A percentile compares a stretch with the other conserved stretches of the same genome.
Evolutionary conservation across 164 flowering plant genomes (phyloP).

Genomic region (grape (Vitis vinifera)): DNA sequence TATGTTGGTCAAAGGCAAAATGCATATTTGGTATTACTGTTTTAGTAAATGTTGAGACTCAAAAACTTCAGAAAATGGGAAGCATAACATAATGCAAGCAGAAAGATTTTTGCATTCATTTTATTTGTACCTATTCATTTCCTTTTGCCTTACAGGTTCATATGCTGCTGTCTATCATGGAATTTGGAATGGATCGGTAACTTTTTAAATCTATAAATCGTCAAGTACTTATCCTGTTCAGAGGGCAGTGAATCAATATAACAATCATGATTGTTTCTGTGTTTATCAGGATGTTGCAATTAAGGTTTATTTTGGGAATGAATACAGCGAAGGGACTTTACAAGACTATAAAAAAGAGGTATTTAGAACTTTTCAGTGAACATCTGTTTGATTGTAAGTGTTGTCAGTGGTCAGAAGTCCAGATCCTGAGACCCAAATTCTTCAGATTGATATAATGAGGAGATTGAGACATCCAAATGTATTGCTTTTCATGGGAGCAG

Average conservation of each 20-base stretch:
- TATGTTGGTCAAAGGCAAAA: no score
- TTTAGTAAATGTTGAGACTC: no score
- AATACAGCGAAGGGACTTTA: constrained; percentile 54
- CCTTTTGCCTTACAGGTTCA: constrained; percentile 50
- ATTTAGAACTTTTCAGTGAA: background rate
- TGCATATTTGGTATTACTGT: no score
- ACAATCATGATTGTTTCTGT: constrained; percentile 1
- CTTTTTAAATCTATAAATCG: constrained; percentile 1
- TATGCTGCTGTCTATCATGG: constrained; percentile 76
- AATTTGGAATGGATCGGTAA: constrained; percentile 86
- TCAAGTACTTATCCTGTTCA: background rate
- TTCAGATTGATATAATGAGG: constrained; percentile 72
- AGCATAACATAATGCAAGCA: no score
- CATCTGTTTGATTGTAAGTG: background rate
- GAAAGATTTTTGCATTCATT: no score
- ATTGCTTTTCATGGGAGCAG: constrained; percentile 89
- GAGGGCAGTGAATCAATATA: background rate
- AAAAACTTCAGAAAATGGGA: no score
- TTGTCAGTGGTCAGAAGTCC: background rate
- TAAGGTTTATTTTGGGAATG: constrained; percentile 58
- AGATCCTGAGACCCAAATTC: background rate
- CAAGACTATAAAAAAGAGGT: constrained; percentile 78
- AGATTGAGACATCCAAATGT: constrained; percentile 90
- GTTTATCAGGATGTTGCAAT: constrained; percentile 75
- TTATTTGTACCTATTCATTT: background rate